Percentiles rank a stretch among this genome's conserved stretches.
Evolutionary conservation across 129 eudicot genomes (phyloP).

Genomic region (Flaveria linearis): DNA sequence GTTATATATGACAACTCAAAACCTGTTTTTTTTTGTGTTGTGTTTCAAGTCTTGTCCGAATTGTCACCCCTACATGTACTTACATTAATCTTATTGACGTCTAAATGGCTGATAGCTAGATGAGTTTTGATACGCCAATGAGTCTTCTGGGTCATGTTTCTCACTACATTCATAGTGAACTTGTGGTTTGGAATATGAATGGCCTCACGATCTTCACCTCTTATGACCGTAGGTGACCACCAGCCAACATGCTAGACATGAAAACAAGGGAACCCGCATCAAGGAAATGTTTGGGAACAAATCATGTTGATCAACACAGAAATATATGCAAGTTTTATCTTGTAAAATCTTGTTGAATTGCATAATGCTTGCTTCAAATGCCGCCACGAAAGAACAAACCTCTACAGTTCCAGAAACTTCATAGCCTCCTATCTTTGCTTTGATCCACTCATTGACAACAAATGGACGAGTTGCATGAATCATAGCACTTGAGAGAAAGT

Average conservation of each 20-base stretch:
- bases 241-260: slow-evolving; percentile 83
- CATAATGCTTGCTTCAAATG: neutral
- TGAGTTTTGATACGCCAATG: slow-evolving; percentile 98
- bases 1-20: neutral
- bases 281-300: neutral
- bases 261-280: slow-evolving; percentile 1
- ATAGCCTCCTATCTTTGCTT: slow-evolving; percentile 92
- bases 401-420: slow-evolving; percentile 98
- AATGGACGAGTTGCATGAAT: slow-evolving; percentile 98
- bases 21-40: no score
- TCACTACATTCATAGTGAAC: slow-evolving; percentile 87
- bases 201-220: slow-evolving; percentile 99
- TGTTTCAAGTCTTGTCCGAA: no score
- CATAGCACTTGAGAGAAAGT: slow-evolving; percentile 91
- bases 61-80: slow-evolving; percentile 21
- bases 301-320: neutral
- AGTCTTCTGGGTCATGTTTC: slow-evolving; percentile 90
- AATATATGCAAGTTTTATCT: neutral
- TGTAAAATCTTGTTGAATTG: neutral
- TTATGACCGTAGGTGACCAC: slow-evolving; percentile 95
- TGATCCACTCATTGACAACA: slow-evolving; percentile 87
- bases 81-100: slow-evolving; percentile 84
- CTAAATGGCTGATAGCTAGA: slow-evolving; percentile 89
- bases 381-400: slow-evolving; percentile 50
- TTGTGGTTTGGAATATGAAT: slow-evolving; percentile 94